These are phyloP conservation scores for Phytophthora macrochlamydospora DNA, from an alignment of 352 stramenopile species.

Conservation along the genomic window DNA sequence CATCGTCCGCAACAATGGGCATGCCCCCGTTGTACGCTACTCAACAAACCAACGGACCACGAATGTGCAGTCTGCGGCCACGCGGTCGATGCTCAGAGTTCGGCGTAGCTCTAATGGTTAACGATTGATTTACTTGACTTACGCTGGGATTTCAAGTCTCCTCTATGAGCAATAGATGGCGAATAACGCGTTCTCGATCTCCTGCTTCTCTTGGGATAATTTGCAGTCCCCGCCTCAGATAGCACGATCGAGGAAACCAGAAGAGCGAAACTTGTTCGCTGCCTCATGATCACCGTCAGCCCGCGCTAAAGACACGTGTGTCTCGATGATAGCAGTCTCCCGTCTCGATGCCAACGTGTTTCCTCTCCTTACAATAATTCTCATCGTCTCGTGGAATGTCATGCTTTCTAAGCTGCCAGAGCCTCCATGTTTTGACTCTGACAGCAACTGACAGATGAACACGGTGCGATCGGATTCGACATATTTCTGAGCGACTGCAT, in stretches of 20 bases:
- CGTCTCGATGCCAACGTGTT: not conserved
- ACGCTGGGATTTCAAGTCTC: too few relatives aligned
- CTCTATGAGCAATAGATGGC: too few relatives aligned
- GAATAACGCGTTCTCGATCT: constrained; percentile 6
- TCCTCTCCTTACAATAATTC: not conserved
- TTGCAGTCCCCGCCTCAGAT: constrained; percentile 4
- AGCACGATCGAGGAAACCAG: not conserved
- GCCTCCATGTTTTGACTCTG: not conserved
- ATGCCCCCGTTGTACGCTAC: constrained; percentile 77
- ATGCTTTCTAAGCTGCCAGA: not conserved
- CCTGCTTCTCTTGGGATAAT: not conserved
- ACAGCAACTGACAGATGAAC: constrained; percentile 2
- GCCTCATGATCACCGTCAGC: constrained; percentile 3
- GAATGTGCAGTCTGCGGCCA: constrained; percentile 64
- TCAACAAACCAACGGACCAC: constrained; percentile 47
- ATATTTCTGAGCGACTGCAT: constrained; percentile 4
- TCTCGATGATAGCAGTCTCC: constrained; percentile 9
- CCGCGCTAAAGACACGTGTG: not conserved
- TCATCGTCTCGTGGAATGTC: not conserved
- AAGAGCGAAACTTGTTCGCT: too few relatives aligned
- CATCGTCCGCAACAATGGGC: constrained; percentile 63
- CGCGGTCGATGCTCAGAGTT: constrained; percentile 9
- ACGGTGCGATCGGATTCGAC: constrained; percentile 2
- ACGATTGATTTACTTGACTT: too few relatives aligned
- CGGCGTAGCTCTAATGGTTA: constrained; percentile 4